Evolutionary conservation across 352 stramenopile species (phyloP).

Genomic region (Phytophthora agathidicida): DNA sequence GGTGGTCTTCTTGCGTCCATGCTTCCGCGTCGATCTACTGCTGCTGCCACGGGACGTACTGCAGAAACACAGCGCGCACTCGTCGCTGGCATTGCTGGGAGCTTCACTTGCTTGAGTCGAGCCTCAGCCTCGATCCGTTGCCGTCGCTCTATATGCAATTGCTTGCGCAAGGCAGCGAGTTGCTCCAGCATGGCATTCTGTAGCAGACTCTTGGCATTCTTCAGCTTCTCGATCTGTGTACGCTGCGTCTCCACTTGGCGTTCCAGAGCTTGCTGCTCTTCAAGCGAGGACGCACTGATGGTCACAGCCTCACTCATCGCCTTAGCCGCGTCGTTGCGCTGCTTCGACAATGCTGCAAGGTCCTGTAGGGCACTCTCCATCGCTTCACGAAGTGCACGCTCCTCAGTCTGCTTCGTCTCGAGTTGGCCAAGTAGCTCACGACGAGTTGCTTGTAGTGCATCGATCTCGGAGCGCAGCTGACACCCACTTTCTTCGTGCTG

Average conservation of each 20-base stretch:
- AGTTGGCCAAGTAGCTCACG: slow-evolving; percentile 47
- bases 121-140: slow-evolving; percentile 73
- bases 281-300: slow-evolving; percentile 79
- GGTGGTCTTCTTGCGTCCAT: slow-evolving; percentile 1
- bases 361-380: slow-evolving; percentile 79
- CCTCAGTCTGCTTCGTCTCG: slow-evolving; percentile 51
- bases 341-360: slow-evolving; percentile 60
- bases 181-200: slow-evolving; percentile 89
- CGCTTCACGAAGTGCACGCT: slow-evolving; percentile 52
- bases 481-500: slow-evolving; percentile 37
- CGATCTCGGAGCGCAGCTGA: slow-evolving; percentile 21
- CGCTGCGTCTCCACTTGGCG: slow-evolving; percentile 63
- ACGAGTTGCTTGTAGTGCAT: slow-evolving; percentile 33
- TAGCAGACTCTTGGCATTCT: slow-evolving; percentile 73
- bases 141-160: slow-evolving; percentile 72
- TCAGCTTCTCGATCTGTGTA: slow-evolving; percentile 78
- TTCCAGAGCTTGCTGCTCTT: slow-evolving; percentile 79
- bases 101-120: slow-evolving; percentile 62
- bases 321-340: slow-evolving; percentile 79
- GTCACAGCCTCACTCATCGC: slow-evolving; percentile 88
- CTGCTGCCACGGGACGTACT: not conserved
- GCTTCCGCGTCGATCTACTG: not conserved
- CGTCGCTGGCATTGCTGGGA: not conserved
- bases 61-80: not conserved
- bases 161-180: slow-evolving; percentile 73